A percentile compares a stretch with the other conserved stretches of the same genome.
phyloP scores from a whole-genome alignment of 1,139 yeast species.

The Pichia sp. region DNA sequence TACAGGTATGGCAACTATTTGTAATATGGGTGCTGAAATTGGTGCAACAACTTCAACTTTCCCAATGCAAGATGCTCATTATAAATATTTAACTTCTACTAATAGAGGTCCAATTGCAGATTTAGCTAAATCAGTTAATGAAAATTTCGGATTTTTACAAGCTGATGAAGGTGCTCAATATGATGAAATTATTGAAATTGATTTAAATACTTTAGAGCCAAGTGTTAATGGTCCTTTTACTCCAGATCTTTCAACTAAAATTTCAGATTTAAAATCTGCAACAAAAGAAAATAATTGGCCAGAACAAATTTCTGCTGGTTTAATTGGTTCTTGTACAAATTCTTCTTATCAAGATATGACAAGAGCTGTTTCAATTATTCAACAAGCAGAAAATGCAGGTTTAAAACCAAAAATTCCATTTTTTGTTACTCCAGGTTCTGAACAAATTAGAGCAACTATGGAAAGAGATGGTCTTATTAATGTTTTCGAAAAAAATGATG shows the following conservation, averaged over 20 bases:
- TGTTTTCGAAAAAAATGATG: conserved; percentile 79
- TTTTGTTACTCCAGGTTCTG: conserved; percentile 97
- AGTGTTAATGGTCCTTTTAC: conserved; percentile 93
- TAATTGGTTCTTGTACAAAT: conserved; percentile 97
- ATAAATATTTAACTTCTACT: conserved; percentile 73
- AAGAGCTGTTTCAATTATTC: conserved; percentile 81
- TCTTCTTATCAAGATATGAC: conserved; percentile 98
- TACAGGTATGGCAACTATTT: conserved; percentile 98
- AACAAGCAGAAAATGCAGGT: conserved; percentile 80
- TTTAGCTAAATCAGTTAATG: conserved; percentile 64
- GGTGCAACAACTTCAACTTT: conserved; percentile 97
- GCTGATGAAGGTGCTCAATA: conserved; percentile 83
- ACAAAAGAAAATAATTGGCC: conserved; percentile 79
- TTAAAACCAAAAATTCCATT: conserved; percentile 88
- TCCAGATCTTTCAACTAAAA: conserved; percentile 87
- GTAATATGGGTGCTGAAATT: conserved; percentile 99
- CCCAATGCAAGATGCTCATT: conserved; percentile 90
- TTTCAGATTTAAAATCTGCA: conserved; percentile 60
- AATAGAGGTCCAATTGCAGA: conserved; percentile 76
- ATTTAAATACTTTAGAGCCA: conserved; percentile 73
- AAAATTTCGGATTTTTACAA: conserved; percentile 52
- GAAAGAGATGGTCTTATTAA: conserved; percentile 88
- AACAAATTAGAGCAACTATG: conserved; percentile 94
- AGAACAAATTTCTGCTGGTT: conserved; percentile 70
- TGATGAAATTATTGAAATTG: conserved; percentile 76